Evolutionary conservation across 2,329 filamentous ascomycete species (phyloP).

Genomic region (Talaromyces sp.): DNA sequence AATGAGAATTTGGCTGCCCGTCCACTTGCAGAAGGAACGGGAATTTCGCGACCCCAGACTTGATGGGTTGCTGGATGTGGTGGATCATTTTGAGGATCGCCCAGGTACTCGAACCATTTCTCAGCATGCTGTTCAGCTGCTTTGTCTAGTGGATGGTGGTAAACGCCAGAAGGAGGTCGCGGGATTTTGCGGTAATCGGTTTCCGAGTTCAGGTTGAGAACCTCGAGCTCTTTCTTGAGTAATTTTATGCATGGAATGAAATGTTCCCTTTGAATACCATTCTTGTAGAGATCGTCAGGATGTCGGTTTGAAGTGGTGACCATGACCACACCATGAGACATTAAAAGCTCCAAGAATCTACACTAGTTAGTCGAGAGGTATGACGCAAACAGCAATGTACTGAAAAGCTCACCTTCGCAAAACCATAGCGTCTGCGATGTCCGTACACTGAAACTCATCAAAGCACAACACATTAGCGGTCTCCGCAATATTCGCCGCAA

Average conservation of each 20-base stretch:
- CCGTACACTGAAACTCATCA: constrained; percentile 98
- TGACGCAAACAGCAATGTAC: too few relatives aligned
- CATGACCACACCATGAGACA: constrained; percentile 95
- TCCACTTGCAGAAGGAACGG: constrained; percentile 83
- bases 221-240: constrained; percentile 76
- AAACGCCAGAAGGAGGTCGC: constrained; percentile 86
- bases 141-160: constrained; percentile 81
- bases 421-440: constrained; percentile 99
- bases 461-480: constrained; percentile 87
- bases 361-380: background rate
- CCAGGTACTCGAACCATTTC: constrained; percentile 94
- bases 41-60: constrained; percentile 90
- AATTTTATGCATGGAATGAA: constrained; percentile 95
- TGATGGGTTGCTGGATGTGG: constrained; percentile 76
- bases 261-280: constrained; percentile 91
- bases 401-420: constrained; percentile 62
- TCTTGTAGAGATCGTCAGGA: constrained; percentile 94
- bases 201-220: constrained; percentile 90
- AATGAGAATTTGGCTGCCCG: constrained; percentile 89
- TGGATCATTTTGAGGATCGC: constrained; percentile 72
- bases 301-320: constrained; percentile 97
- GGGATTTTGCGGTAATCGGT: constrained; percentile 98
- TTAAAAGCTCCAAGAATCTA: constrained; percentile 79
- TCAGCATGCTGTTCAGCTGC: constrained; percentile 78
- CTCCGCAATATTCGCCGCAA: constrained; percentile 91